Percentiles rank a stretch among this genome's conserved stretches.
These are phyloP conservation scores for Gleditsia sinensis DNA, from an alignment of 306 rosid genomes.

Conservation along the genomic window DNA sequence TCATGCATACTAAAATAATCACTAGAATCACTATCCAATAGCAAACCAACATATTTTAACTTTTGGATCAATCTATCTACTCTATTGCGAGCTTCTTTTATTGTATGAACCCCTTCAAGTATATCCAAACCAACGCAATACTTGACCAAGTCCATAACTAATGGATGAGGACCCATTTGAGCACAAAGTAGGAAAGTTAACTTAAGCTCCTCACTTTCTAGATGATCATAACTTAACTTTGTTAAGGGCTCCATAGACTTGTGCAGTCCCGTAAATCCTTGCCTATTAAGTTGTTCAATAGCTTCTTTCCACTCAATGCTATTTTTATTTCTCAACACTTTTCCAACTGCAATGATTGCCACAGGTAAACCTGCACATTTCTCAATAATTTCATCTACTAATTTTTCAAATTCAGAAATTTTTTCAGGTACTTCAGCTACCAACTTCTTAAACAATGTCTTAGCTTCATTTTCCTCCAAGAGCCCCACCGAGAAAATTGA, in stretches of 20 bases:
- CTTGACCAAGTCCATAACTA: too few relatives aligned
- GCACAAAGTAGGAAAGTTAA: conserved; percentile 37
- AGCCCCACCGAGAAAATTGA: neutral
- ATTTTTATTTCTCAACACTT: neutral
- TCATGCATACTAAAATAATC: conserved; percentile 30
- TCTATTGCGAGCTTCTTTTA: conserved; percentile 1
- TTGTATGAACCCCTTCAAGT: conserved; percentile 6
- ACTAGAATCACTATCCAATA: conserved; percentile 16
- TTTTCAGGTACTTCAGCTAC: neutral
- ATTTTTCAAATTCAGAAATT: neutral
- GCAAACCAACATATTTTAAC: conserved; percentile 15
- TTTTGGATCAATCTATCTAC: neutral
- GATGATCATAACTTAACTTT: conserved; percentile 33
- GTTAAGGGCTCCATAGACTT: neutral
- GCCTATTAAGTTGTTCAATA: too few relatives aligned
- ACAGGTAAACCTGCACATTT: neutral
- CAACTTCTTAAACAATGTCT: neutral
- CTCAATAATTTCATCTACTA: neutral
- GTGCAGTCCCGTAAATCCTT: neutral
- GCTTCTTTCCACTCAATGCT: neutral
- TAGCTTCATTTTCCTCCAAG: neutral
- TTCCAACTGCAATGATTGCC: neutral
- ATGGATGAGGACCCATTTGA: too few relatives aligned
- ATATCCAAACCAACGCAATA: too few relatives aligned
- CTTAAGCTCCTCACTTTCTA: conserved; percentile 30